Base-by-base conservation (phyloP, 345 rosid genomes). In the Linum tenue region DNA sequence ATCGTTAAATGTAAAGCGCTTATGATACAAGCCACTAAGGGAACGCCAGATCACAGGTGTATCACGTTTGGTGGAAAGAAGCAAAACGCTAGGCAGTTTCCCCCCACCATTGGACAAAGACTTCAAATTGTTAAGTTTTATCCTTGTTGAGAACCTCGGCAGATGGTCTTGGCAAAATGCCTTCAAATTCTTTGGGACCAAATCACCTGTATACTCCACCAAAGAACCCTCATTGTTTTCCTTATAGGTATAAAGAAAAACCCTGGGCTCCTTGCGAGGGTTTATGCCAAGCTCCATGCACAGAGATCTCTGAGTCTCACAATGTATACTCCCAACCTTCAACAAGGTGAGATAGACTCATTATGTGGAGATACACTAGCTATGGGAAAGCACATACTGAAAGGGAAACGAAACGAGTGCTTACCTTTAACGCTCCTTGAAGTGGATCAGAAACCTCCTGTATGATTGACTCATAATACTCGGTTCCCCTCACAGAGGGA, bases 11-110 rank as follows among this genome's bases (percentile, higher is more conserved):
- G 40, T 77, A 75, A 88, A 70, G 37, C 75, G 84, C 69, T 85
- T 83, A 60, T 63, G 84, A 76, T 81, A 83, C 79, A 84, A 69
- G 75, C 97, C 92, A 51, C 96, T 86, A 64, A 94, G 96, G 75
- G 81, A 95, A 53, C 91, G 95, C 97, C 95, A 90, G 60, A 86
- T 90, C 5, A 79, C 78, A 42, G 97, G 90, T 50, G 99, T 84
- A 43, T 85, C 84, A 66, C 80, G 90, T 77, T 90, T 90, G 56
- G 97, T 86, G 55, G 96, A 83, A 59, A 94, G 83, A 58, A 94
- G 95, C 73, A 88, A n/a, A 69, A 90, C 86, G 76, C 73, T 78
- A 7, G 88, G 92, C 38, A 67, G 60, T 62, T 51, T 75, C 61
- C 77, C 82, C 12, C 40, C 72, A 39, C 62, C 69, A 50, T 67